Evolutionary conservation across 805 yeast genomes (phyloP), one percentile per base, ranked within the genome.

Genomic region (Yamadazyma insecticola): DNA sequence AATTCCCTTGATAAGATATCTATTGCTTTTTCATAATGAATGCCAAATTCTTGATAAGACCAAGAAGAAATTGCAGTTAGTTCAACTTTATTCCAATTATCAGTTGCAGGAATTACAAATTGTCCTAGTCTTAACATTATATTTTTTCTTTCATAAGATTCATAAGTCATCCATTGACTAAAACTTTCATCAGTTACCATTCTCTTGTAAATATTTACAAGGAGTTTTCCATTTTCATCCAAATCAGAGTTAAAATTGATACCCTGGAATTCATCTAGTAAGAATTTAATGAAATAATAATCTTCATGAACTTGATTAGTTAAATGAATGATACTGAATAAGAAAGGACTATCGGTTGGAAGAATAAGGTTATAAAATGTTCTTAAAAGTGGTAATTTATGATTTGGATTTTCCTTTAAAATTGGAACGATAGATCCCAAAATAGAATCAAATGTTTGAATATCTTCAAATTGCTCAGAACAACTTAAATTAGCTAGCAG

Each of bases 41-140:
- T 28, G 32, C 13, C n/a, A 11, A 9, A 35, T 13, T 25, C 44
- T 12, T 59, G 61, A 27, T 52, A 39, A 11, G 53, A 37, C 76
- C 76, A 72, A 1, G 68, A 53, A 4, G 69, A 45, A 12, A 72
- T 48, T 3, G 60, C 57, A 1, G 59, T 50, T 13, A 62, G 35
- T 33, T 67, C 54, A 17, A 50, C 49, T 21, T 58, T 57, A 28
- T 56, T 52, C 75, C 75, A 70, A 11, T 57, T 51, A 2, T 58
- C 65, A 30, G 55, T 60, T 10, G 60, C 53, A 1, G 69, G 59
- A 2, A 64, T 40, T 2, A 70, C 35, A 5, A 67, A 36, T 38
- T 68, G 73, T 10, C 52, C 60, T 4, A 51, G 50, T 4, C 51
- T 32, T 48, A 57, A 24, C 55, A 50, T 36, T 60, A 69, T 34